Evolutionary conservation across 2,329 filamentous ascomycete genomes (phyloP).

Genomic region (Geosmithia morbida): DNA sequence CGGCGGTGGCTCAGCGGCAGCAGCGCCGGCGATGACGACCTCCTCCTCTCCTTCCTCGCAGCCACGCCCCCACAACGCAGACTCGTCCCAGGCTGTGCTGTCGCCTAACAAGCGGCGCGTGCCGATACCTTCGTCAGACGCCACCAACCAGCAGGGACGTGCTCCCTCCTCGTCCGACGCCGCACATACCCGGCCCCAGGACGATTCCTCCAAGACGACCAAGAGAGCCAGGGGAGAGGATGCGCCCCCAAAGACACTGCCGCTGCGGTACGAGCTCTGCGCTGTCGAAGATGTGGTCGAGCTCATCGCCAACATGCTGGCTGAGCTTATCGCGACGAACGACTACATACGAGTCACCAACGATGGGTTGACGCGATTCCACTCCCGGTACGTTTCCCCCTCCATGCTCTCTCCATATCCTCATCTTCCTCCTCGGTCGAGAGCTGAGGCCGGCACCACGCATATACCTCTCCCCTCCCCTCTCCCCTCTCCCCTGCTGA

Average conservation of each 20-base stretch:
- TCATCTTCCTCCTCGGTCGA: neutral
- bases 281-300: conserved; percentile 76
- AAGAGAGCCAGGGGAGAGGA: conserved; percentile 40
- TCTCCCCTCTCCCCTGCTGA: conserved; percentile 6
- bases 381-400: conserved; percentile 54
- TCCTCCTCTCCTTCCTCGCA: conserved; percentile 1
- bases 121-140: neutral
- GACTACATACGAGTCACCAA: conserved; percentile 65
- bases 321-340: conserved; percentile 87
- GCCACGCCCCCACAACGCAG: neutral
- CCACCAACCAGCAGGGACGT: neutral
- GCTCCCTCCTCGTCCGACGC: neutral
- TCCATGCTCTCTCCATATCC: neutral
- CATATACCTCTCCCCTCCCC: neutral
- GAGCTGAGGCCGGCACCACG: too few relatives aligned
- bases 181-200: neutral
- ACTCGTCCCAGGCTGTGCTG: conserved; percentile 2
- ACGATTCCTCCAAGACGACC: conserved; percentile 11
- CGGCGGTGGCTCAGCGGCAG: neutral
- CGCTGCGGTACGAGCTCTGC: conserved; percentile 67
- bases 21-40: neutral
- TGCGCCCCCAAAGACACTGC: conserved; percentile 42
- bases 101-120: conserved; percentile 17
- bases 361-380: conserved; percentile 82
- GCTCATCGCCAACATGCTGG: conserved; percentile 86